phyloP scores from a whole-genome alignment of 164 flowering plant species.

The Chloranthus sessilifolius region DNA sequence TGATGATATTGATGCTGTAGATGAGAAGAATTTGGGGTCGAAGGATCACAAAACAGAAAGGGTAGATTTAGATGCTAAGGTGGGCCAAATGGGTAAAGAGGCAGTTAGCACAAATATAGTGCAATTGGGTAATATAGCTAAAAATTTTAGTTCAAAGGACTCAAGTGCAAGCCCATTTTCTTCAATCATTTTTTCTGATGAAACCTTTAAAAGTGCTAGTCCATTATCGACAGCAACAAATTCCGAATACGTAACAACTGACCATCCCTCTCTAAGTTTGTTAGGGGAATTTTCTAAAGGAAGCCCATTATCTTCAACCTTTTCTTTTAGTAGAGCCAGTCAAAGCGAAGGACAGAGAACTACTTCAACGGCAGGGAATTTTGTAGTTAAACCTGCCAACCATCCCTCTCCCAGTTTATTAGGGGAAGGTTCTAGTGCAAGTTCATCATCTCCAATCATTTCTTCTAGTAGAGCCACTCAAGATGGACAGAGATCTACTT shows the following conservation, averaged over 20 bases:
- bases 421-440: slow-evolving; percentile 15
- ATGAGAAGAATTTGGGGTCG: slow-evolving; percentile 20
- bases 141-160: slow-evolving; percentile 17
- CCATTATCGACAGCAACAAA: no score
- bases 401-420: slow-evolving; percentile 4
- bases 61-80: slow-evolving; percentile 8
- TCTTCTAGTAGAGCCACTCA: slow-evolving; percentile 20
- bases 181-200: slow-evolving; percentile 19
- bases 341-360: slow-evolving; percentile 26
- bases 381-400: no score
- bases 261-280: no score
- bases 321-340: slow-evolving; percentile 19
- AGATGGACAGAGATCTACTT: slow-evolving; percentile 21
- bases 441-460: slow-evolving; percentile 14
- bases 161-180: slow-evolving; percentile 11
- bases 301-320: slow-evolving; percentile 12
- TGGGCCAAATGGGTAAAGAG: slow-evolving; percentile 11
- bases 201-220: slow-evolving; percentile 15
- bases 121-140: slow-evolving; percentile 12
- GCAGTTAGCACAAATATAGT: slow-evolving; percentile 12
- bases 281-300: no score
- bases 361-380: slow-evolving; percentile 12
- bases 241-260: no score
- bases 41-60: slow-evolving; percentile 15
- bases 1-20: slow-evolving; percentile 19